Evolutionary conservation across 1,284 basidiomycete species (phyloP).

Genomic region (Naganishia albida): DNA sequence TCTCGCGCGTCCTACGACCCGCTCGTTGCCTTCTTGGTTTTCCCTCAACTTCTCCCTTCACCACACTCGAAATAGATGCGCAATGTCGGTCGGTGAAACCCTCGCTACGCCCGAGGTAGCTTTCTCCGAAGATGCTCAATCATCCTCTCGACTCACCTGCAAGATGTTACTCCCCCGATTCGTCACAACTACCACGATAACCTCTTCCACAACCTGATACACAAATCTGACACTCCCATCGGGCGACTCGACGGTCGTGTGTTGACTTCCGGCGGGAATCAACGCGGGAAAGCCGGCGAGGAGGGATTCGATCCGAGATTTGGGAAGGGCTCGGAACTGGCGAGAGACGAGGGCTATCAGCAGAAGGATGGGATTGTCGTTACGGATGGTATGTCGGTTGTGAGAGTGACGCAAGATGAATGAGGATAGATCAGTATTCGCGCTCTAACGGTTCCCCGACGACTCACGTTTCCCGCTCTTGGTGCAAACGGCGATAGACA

Average conservation of each 20-base stretch:
- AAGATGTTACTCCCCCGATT: constrained; percentile 98
- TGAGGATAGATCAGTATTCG: neutral
- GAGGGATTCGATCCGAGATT: constrained; percentile 89
- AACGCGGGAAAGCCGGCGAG: constrained; percentile 97
- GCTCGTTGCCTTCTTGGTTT: neutral
- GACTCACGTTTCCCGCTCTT: constrained; percentile 56
- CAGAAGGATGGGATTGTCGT: too few relatives aligned
- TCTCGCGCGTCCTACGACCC: neutral
- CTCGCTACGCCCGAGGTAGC: neutral
- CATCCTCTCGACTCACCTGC: constrained; percentile 53
- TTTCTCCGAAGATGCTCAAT: too few relatives aligned
- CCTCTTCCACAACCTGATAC: constrained; percentile 96
- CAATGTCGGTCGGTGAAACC: too few relatives aligned
- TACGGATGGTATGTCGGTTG: too few relatives aligned
- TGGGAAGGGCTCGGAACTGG: constrained; percentile 91
- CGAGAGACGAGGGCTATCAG: constrained; percentile 85
- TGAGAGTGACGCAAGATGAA: neutral
- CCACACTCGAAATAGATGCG: too few relatives aligned
- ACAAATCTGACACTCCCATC: constrained; percentile 86
- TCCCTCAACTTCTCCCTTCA: too few relatives aligned
- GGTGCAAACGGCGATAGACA: constrained; percentile 83
- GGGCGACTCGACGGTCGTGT: constrained; percentile 89
- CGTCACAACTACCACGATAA: constrained; percentile 96
- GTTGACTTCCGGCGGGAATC: constrained; percentile 94
- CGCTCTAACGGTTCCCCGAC: neutral